Conservation (phyloP, 305 asterid genomes). For the Solanum hybrid region DNA sequence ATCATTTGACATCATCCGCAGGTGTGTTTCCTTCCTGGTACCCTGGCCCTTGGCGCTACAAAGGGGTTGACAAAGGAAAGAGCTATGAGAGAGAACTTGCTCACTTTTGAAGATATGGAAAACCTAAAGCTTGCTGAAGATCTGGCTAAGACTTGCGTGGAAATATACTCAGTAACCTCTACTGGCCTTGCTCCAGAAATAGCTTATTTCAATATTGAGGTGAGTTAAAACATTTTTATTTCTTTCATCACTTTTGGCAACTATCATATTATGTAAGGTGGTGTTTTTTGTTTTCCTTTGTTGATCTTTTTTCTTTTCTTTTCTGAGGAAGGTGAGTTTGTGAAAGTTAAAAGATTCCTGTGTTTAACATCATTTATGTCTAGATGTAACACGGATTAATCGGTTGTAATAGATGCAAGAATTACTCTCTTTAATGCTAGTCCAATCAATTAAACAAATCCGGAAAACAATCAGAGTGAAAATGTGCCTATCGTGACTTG, state of each 20-base stretch:
- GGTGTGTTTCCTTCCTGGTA: conserved; percentile 97
- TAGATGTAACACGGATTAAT: not conserved
- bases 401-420: not conserved
- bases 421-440: not conserved
- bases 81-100: conserved; percentile 67
- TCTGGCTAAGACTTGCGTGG: conserved; percentile 77
- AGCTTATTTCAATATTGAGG: conserved; percentile 76
- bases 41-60: conserved; percentile 97
- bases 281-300: not conserved
- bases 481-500: not conserved
- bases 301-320: not conserved
- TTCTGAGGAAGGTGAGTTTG: not conserved
- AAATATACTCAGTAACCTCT: conserved; percentile 85
- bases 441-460: not conserved
- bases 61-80: conserved; percentile 63
- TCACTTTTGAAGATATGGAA: conserved; percentile 82
- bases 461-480: not conserved
- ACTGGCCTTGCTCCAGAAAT: conserved; percentile 98
- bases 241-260: conserved; percentile 1
- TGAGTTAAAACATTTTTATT: conserved; percentile 16
- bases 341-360: not conserved
- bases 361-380: not conserved
- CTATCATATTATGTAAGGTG: not conserved
- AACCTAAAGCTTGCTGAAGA: conserved; percentile 94
- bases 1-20: conserved; percentile 11